phyloP scores from a whole-genome alignment of 192 early-diverging fungal species.

The Piromyces finnis region DNA sequence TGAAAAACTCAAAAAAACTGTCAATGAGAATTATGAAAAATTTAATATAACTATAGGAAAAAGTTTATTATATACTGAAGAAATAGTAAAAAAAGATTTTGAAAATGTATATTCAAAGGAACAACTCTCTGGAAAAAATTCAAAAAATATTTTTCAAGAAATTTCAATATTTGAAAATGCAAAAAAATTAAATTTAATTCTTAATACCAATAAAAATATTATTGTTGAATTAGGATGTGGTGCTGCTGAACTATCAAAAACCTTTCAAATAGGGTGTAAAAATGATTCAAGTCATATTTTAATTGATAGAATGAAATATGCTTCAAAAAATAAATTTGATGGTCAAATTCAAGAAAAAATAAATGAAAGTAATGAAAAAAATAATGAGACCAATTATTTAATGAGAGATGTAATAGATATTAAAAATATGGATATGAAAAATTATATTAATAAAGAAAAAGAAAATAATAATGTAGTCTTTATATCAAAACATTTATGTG shows the following conservation, averaged over 20 bases:
- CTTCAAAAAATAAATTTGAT: neutral
- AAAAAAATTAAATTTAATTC: neutral
- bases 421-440: neutral
- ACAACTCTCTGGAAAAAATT: neutral
- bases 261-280: neutral
- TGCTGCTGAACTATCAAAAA: neutral
- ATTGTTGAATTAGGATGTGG: neutral
- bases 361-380: neutral
- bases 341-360: neutral
- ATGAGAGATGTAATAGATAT: neutral
- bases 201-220: neutral
- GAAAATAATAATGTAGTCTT: neutral
- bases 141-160: neutral
- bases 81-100: neutral
- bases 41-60: neutral
- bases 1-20: neutral
- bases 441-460: neutral
- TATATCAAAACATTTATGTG: neutral
- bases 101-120: neutral
- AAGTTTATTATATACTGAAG: neutral
- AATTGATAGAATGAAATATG: neutral
- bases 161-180: neutral
- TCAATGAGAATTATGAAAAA: neutral
- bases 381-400: neutral
- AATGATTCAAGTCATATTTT: neutral